Evolutionary conservation across 108 stramenopile genomes (phyloP).

Genomic region (Licmophora abbreviata): DNA sequence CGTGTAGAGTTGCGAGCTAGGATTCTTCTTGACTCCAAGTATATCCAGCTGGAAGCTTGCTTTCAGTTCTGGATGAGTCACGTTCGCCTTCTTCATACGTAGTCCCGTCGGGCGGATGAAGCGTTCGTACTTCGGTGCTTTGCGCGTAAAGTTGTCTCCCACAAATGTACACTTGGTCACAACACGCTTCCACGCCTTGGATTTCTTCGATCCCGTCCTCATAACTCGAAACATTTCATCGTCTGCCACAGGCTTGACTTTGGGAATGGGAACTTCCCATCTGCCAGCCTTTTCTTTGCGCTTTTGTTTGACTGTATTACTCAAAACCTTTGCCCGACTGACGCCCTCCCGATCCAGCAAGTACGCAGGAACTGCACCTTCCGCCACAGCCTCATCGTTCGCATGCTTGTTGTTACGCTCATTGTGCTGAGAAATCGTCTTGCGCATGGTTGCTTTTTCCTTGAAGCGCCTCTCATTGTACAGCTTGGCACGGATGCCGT

Average conservation of each 20-base stretch:
- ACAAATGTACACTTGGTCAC: slow-evolving; percentile 98
- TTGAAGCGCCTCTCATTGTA: slow-evolving; percentile 96
- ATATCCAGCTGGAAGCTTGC: slow-evolving; percentile 98
- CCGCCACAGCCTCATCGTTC: slow-evolving; percentile 90
- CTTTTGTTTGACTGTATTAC: slow-evolving; percentile 99
- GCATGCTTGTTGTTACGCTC: slow-evolving; percentile 93
- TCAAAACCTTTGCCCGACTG: slow-evolving; percentile 94
- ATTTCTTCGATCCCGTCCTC: slow-evolving; percentile 83
- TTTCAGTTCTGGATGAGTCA: slow-evolving; percentile 99
- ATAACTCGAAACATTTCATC: slow-evolving; percentile 99
- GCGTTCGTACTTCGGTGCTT: slow-evolving; percentile 99
- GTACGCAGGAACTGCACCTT: slow-evolving; percentile 96
- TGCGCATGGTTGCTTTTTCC: slow-evolving; percentile 99
- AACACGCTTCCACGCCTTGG: slow-evolving; percentile 98
- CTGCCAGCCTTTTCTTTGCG: slow-evolving; percentile 99
- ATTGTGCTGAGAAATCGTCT: slow-evolving; percentile 98
- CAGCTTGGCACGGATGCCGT: slow-evolving; percentile 95
- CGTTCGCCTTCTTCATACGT: slow-evolving; percentile 98
- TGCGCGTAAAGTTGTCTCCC: slow-evolving; percentile 95
- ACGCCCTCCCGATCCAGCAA: slow-evolving; percentile 98
- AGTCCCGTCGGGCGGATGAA: slow-evolving; percentile 98
- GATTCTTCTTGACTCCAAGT: slow-evolving; percentile 99
- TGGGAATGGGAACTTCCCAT: slow-evolving; percentile 99
- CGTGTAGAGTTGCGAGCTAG: slow-evolving; percentile 83
- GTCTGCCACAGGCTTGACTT: slow-evolving; percentile 98